Base-by-base conservation (phyloP, 148 eudicot species). In the Selenicereus undatus region DNA sequence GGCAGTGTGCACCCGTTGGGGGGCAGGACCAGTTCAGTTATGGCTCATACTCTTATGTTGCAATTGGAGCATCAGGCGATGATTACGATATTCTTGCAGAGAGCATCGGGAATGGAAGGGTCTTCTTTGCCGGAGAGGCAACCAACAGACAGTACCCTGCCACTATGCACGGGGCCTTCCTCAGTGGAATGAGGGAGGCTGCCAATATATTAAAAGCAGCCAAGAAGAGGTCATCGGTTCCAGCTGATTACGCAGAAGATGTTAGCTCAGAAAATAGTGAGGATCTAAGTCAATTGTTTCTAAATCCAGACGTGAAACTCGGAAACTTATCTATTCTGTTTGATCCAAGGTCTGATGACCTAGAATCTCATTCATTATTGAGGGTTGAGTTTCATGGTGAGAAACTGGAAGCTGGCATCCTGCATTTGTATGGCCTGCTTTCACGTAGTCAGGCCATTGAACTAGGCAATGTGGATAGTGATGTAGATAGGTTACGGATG, bases 151-250 rank as follows among this genome's bases (percentile, higher is more conserved):
- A 85, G 81, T 96, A 93, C 84, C 99, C 99, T 22, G 99, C 99
- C 8, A 96, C 99, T 7, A 96, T 96, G 99, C 99, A 96, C 20
- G 99, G 99, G 76, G 99, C 99, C 69, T 96, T 94, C 69, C 90
- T 96, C 22, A 96, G 99, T 78, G 99, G 99, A 51, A 92, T 96
- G 98, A 90, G 99, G 83, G 99, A 96, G 86, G 97, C 99, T 76
- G 98, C 99, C 45, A 90, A 96, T 71, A 93, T 96, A 75, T 65
- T 92, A 69, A 91, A 91, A 79, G 89, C 90, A 71, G 90, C 93
- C 35, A 84, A 85, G 83, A 91, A 85, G 80, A 90, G 92, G 81
- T 84, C 88, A 75, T 29, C 21, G 72, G 43, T 84, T 56, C 36
- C 81, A 54, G 76, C 77, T 71, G 86, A 79, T 65, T 83, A 80